Percentiles rank a stretch among this genome's conserved stretches.
phyloP scores from a whole-genome alignment of 176 grass and related monocot genomes.

The Rhynchospora breviuscula region DNA sequence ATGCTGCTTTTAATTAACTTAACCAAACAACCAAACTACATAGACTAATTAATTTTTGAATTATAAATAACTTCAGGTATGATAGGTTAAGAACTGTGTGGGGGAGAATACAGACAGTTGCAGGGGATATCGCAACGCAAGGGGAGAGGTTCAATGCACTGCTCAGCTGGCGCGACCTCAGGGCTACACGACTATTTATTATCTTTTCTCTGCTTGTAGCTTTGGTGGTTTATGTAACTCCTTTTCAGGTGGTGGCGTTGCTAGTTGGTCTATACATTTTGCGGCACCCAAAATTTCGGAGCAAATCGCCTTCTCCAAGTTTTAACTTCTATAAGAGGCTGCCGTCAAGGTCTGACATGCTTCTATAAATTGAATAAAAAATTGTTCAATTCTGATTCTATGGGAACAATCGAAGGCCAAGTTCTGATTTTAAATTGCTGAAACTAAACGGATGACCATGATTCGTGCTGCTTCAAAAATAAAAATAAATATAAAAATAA shows the following conservation, averaged over 20 bases:
- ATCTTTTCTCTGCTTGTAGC: slow-evolving; percentile 29
- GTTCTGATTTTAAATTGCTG: background rate
- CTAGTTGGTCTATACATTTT: slow-evolving; percentile 46
- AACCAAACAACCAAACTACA: background rate
- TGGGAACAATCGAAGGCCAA: background rate
- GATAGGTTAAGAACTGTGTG: slow-evolving; percentile 58
- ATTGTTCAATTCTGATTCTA: background rate
- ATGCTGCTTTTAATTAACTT: background rate
- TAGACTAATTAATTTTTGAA: background rate
- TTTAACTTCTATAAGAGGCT: slow-evolving; percentile 71
- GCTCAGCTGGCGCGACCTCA: slow-evolving; percentile 53
- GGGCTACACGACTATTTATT: slow-evolving; percentile 40
- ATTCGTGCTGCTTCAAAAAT: too few relatives aligned
- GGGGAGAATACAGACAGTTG: slow-evolving; percentile 50
- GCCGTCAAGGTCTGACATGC: slow-evolving; percentile 48
- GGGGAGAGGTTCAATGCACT: slow-evolving; percentile 50
- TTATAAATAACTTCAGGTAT: slow-evolving; percentile 30
- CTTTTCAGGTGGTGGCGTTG: slow-evolving; percentile 40
- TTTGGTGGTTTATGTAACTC: slow-evolving; percentile 45
- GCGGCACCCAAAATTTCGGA: slow-evolving; percentile 53
- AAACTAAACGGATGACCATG: background rate
- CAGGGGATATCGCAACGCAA: slow-evolving; percentile 58
- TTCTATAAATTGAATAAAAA: slow-evolving; percentile 29
- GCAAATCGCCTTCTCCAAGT: slow-evolving; percentile 49
- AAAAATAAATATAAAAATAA: too few relatives aligned